Evolutionary conservation across 805 yeast genomes (phyloP).

Genomic region (Hanseniaspora guilliermondii): DNA sequence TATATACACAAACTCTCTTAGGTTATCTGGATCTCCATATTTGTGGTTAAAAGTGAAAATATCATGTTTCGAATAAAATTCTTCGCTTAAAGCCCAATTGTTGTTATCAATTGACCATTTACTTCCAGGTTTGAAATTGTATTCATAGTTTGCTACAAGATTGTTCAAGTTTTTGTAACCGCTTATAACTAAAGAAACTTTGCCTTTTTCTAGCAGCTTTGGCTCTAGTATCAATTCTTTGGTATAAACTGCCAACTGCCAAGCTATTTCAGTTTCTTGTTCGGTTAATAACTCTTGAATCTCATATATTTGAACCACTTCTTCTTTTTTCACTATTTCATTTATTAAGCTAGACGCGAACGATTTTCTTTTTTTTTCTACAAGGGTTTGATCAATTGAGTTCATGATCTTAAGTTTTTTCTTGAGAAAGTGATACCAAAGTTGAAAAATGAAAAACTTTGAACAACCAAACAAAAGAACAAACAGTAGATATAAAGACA

Average conservation of each 20-base stretch:
- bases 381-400: not conserved
- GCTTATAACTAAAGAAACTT: not conserved
- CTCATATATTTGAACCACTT: not conserved
- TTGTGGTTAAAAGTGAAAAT: not conserved
- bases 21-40: not conserved
- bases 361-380: not conserved
- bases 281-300: not conserved
- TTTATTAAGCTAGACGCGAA: not conserved
- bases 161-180: not conserved
- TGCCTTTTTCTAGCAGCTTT: not conserved
- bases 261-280: not conserved
- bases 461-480: not conserved
- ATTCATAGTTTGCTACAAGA: not conserved
- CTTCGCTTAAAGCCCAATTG: not conserved
- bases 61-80: not conserved
- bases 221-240: not conserved
- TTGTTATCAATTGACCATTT: slow-evolving; percentile 1
- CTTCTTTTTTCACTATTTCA: not conserved
- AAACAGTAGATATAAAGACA: not conserved
- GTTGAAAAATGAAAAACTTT: not conserved
- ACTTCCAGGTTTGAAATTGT: not conserved
- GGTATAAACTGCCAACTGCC: not conserved
- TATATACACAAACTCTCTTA: not conserved
- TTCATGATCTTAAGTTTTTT: not conserved
- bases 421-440: not conserved